These are phyloP conservation scores for Plectosphaerella plurivora DNA, from an alignment of 2,329 filamentous ascomycete species.

Conservation along the genomic window DNA sequence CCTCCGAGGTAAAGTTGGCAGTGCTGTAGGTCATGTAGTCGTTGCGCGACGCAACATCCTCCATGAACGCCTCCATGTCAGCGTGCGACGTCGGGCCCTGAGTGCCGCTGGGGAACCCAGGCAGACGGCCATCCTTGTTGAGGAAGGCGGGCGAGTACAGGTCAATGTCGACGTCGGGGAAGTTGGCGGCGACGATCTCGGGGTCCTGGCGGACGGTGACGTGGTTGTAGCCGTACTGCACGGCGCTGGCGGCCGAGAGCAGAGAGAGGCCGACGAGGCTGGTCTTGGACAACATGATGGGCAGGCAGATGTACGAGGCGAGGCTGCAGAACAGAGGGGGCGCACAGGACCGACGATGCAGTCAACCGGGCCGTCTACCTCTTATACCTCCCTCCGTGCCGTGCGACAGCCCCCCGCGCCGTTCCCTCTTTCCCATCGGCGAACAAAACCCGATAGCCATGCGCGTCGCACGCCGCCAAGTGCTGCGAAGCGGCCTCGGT, in stretches of 20 bases:
- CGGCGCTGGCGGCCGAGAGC: slow-evolving; percentile 5
- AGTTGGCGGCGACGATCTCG: slow-evolving; percentile 7
- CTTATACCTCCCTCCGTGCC: too few species aligned
- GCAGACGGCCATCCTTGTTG: slow-evolving; percentile 6
- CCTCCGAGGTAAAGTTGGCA: slow-evolving; percentile 14
- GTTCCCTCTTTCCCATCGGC: too few species aligned
- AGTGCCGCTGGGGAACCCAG: slow-evolving; percentile 12
- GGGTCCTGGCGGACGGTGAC: slow-evolving; percentile 9
- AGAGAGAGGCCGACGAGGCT: slow-evolving; percentile 8
- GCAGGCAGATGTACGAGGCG: not conserved
- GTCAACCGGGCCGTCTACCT: too few species aligned
- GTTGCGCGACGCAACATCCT: slow-evolving; percentile 9
- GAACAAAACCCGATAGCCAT: too few species aligned
- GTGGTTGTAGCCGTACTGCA: slow-evolving; percentile 12
- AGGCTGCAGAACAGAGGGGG: too few species aligned
- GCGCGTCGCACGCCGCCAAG: too few species aligned
- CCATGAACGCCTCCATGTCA: slow-evolving; percentile 10
- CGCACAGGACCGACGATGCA: too few species aligned
- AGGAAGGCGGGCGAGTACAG: slow-evolving; percentile 12
- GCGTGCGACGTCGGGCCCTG: slow-evolving; percentile 12
- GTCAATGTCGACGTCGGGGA: slow-evolving; percentile 9
- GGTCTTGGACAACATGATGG: not conserved
- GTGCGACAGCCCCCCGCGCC: too few species aligned
- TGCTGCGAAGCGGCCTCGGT: too few species aligned
- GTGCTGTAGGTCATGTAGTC: slow-evolving; percentile 12